phyloP scores from a whole-genome alignment of 2,329 filamentous ascomycete species.

The Beauveria varroae region DNA sequence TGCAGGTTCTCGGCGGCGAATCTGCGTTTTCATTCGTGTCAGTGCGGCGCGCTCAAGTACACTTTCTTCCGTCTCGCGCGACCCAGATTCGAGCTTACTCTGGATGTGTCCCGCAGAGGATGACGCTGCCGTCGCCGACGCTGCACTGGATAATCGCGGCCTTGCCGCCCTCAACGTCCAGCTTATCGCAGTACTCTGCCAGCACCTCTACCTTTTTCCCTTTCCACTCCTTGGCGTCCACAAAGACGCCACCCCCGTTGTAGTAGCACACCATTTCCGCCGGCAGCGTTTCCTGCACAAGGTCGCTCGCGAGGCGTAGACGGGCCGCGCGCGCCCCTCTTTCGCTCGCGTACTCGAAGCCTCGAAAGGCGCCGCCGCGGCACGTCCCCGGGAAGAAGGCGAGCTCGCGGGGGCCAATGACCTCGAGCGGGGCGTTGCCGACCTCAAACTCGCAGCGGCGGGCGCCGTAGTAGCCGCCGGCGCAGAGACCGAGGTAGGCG shows the following conservation, averaged over 20 bases:
- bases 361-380: constrained; percentile 77
- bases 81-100: constrained; percentile 48
- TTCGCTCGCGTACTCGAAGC: constrained; percentile 88
- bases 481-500: constrained; percentile 83
- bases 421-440: constrained; percentile 68
- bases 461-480: constrained; percentile 86
- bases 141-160: constrained; percentile 81
- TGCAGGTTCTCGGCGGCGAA: constrained; percentile 76
- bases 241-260: constrained; percentile 91
- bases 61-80: no score
- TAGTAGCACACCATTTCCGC: constrained; percentile 72
- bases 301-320: constrained; percentile 55
- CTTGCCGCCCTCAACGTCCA: constrained; percentile 70
- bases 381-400: constrained; percentile 83
- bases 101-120: constrained; percentile 85
- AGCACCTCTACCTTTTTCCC: constrained; percentile 68
- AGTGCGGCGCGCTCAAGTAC: constrained; percentile 8
- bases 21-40: constrained; percentile 37
- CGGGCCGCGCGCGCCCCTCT: constrained; percentile 67
- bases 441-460: constrained; percentile 85
- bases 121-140: constrained; percentile 68
- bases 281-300: constrained; percentile 49
- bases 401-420: constrained; percentile 77
- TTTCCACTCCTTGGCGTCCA: constrained; percentile 59
- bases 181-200: constrained; percentile 66